Evolutionary conservation across 495 filamentous ascomycete genomes (phyloP).

Genomic region (Neurospora sp.): DNA sequence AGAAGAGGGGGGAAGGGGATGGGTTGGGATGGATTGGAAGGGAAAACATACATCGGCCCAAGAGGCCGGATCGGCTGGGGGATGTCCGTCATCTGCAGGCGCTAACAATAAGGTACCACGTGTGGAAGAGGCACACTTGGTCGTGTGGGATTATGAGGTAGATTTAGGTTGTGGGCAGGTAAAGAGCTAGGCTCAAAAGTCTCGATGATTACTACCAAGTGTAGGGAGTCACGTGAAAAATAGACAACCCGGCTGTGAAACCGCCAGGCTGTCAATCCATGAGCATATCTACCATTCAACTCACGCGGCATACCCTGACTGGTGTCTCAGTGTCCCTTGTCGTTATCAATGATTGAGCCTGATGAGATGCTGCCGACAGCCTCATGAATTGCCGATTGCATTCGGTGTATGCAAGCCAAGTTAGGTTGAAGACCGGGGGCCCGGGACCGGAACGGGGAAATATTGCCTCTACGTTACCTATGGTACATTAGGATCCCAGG

Average conservation of each 20-base stretch:
- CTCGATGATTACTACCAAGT: neutral
- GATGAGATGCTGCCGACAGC: neutral
- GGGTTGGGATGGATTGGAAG: neutral
- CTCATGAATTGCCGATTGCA: neutral
- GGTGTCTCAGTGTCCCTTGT: neutral
- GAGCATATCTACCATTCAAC: neutral
- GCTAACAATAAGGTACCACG: neutral
- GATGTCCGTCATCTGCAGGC: neutral
- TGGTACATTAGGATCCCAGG: neutral
- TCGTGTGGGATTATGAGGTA: neutral
- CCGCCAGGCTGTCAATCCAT: neutral
- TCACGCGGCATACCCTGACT: neutral
- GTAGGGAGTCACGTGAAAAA: neutral
- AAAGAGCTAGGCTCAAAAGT: neutral
- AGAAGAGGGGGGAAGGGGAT: neutral
- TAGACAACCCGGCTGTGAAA: neutral
- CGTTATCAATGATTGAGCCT: neutral
- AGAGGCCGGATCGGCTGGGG: conserved; percentile 5
- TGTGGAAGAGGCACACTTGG: neutral
- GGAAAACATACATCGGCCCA: conserved; percentile 8
- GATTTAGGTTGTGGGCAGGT: neutral
- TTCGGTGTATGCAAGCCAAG: neutral
- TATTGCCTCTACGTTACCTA: neutral
- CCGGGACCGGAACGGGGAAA: neutral
- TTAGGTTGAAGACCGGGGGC: neutral